Percentiles rank a stretch among this genome's conserved stretches.
Evolutionary conservation across 768 basidiomycete species (phyloP).

Genomic region (Asterophora lycoperdoides): DNA sequence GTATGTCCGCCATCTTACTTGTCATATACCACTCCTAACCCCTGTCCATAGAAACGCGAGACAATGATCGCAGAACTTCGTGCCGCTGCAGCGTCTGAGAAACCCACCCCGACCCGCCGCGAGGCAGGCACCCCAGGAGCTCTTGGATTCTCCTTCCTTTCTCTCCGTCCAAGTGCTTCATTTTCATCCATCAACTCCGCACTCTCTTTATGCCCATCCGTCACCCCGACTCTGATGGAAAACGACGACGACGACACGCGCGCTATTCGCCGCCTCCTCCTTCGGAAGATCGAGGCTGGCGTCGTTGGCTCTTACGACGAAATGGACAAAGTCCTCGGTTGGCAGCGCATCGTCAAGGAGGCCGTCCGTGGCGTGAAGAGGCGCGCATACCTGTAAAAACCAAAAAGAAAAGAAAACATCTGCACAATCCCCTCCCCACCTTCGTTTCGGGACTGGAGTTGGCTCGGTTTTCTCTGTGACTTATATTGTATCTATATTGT

Average conservation of each 20-base stretch:
- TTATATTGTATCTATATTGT: constrained; percentile 29
- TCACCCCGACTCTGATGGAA: constrained; percentile 46
- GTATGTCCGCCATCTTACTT: constrained; percentile 28
- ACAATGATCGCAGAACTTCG: constrained; percentile 42
- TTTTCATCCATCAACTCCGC: constrained; percentile 39
- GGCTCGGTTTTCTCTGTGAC: constrained; percentile 18
- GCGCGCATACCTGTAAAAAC: constrained; percentile 38
- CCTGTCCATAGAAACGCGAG: constrained; percentile 45
- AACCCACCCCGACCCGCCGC: constrained; percentile 18
- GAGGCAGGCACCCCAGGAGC: constrained; percentile 23
- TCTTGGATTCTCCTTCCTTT: constrained; percentile 30
- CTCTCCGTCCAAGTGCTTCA: constrained; percentile 38
- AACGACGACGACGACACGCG: constrained; percentile 63
- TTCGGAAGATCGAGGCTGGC: constrained; percentile 61
- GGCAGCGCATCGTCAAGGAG: constrained; percentile 64
- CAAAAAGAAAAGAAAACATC: constrained; percentile 6
- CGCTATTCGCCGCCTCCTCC: constrained; percentile 55
- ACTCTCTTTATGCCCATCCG: constrained; percentile 41
- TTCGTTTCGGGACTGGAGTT: constrained; percentile 8
- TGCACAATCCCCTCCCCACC: neutral
- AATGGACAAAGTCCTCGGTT: constrained; percentile 52
- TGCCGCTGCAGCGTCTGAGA: constrained; percentile 18
- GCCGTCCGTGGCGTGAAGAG: constrained; percentile 55
- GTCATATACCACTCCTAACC: neutral
- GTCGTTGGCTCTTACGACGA: constrained; percentile 56